Evolutionary conservation across 352 stramenopile species (phyloP).

Genomic region (Phytopythium vexans): DNA sequence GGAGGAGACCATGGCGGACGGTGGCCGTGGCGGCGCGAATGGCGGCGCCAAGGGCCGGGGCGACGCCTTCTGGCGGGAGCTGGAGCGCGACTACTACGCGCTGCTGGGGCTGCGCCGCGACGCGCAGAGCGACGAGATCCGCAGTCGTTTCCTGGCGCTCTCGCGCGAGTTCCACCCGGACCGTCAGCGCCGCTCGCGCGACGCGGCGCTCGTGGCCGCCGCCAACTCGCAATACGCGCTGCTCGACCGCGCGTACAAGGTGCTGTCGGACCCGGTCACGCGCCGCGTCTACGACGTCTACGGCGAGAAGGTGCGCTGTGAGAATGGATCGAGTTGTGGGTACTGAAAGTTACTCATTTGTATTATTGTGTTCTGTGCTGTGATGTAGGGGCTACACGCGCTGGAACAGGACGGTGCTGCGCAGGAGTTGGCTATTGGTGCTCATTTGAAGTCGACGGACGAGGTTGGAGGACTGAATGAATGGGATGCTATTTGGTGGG

Average conservation of each 20-base stretch:
- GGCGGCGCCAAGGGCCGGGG: slow-evolving; percentile 11
- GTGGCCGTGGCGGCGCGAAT: neutral
- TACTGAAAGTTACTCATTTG: slow-evolving; percentile 9
- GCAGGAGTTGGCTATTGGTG: slow-evolving; percentile 29
- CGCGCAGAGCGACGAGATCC: slow-evolving; percentile 62
- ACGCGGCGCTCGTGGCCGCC: slow-evolving; percentile 49
- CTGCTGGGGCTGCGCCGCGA: slow-evolving; percentile 63
- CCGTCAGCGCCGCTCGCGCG: slow-evolving; percentile 30
- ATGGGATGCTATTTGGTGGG: neutral
- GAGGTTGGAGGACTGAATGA: slow-evolving; percentile 14
- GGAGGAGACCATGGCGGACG: slow-evolving; percentile 10
- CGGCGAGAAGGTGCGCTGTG: slow-evolving; percentile 45
- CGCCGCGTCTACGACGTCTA: slow-evolving; percentile 76
- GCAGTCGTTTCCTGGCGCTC: slow-evolving; percentile 58
- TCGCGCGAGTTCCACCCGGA: slow-evolving; percentile 87
- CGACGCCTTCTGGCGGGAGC: slow-evolving; percentile 40
- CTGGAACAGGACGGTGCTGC: slow-evolving; percentile 53
- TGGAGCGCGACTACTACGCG: slow-evolving; percentile 83
- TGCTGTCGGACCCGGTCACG: slow-evolving; percentile 64
- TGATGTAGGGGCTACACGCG: slow-evolving; percentile 41
- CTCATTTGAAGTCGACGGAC: slow-evolving; percentile 43
- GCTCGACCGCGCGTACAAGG: slow-evolving; percentile 82
- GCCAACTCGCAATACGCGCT: slow-evolving; percentile 77
- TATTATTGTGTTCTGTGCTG: slow-evolving; percentile 3
- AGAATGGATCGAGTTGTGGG: neutral